phyloP scores from a whole-genome alignment of 176 grass and related monocot genomes.

The Cenchrus americanus region DNA sequence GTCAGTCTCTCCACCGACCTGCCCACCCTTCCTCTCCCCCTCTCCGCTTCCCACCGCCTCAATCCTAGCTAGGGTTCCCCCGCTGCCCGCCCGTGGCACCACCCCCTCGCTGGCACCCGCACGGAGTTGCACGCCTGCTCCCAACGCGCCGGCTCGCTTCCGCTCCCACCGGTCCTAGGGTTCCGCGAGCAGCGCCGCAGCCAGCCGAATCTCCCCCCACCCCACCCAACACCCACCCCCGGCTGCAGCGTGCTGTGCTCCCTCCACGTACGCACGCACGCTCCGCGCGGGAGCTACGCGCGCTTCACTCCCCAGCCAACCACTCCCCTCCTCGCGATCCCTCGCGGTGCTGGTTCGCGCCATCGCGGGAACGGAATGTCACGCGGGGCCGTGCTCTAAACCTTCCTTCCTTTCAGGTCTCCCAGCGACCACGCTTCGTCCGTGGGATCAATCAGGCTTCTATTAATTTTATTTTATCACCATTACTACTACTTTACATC shows the following conservation, averaged over 20 bases:
- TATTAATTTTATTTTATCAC: neutral
- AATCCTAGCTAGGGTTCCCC: neutral
- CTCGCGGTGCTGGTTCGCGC: neutral
- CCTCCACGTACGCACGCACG: neutral
- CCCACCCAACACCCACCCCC: neutral
- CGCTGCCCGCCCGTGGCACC: neutral
- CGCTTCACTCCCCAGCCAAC: neutral
- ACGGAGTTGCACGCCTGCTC: too few species aligned
- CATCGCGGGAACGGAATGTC: neutral
- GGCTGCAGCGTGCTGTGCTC: neutral
- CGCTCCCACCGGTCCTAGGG: neutral
- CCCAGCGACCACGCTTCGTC: neutral
- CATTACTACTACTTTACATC: neutral
- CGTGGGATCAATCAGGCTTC: neutral
- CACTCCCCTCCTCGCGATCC: neutral
- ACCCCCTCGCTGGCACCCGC: neutral
- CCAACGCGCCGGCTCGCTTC: neutral
- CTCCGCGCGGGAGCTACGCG: neutral
- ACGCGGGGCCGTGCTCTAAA: neutral
- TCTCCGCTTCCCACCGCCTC: neutral
- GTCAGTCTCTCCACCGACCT: neutral
- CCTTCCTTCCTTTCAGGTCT: neutral
- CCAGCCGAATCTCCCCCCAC: neutral
- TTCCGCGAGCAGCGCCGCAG: neutral
- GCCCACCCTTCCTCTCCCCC: neutral